These are phyloP conservation scores for Bondarzewia mesenterica DNA, from an alignment of 1,284 basidiomycete species.

Conservation along the genomic window DNA sequence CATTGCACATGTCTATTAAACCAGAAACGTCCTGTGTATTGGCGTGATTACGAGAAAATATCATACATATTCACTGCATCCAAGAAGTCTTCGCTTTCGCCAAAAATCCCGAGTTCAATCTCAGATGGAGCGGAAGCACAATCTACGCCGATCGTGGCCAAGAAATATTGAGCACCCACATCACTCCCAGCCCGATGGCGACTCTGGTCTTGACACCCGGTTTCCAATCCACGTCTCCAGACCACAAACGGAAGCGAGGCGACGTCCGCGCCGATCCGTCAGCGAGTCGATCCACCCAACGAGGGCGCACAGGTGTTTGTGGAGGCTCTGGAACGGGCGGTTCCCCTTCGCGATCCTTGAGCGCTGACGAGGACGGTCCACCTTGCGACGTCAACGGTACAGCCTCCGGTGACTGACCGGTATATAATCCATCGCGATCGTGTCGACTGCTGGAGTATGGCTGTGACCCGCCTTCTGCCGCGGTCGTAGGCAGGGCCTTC, in stretches of 20 bases:
- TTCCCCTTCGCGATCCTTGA: conserved; percentile 17
- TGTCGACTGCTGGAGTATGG: conserved; percentile 7
- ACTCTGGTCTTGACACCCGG: conserved; percentile 28
- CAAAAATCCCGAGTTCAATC: no score
- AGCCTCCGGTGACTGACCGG: neutral
- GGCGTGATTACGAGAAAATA: no score
- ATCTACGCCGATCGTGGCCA: conserved; percentile 36
- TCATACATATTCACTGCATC: neutral
- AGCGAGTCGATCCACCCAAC: conserved; percentile 52
- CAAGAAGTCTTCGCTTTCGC: no score
- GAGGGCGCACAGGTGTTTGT: conserved; percentile 30
- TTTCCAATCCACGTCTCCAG: conserved; percentile 23
- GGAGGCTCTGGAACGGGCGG: conserved; percentile 16
- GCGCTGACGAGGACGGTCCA: neutral
- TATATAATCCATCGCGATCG: conserved; percentile 2
- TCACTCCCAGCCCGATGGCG: conserved; percentile 25
- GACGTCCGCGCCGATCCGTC: conserved; percentile 24
- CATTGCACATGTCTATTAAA: no score
- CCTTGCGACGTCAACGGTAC: conserved; percentile 1
- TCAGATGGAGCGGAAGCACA: no score
- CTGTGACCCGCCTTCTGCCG: conserved; percentile 6
- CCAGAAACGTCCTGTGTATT: no score
- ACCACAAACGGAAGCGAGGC: conserved; percentile 23
- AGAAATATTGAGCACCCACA: conserved; percentile 52
- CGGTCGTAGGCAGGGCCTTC: conserved; percentile 25